These are phyloP conservation scores for Calocybe gangraenosa DNA, from an alignment of 768 basidiomycete genomes.

Conservation along the genomic window DNA sequence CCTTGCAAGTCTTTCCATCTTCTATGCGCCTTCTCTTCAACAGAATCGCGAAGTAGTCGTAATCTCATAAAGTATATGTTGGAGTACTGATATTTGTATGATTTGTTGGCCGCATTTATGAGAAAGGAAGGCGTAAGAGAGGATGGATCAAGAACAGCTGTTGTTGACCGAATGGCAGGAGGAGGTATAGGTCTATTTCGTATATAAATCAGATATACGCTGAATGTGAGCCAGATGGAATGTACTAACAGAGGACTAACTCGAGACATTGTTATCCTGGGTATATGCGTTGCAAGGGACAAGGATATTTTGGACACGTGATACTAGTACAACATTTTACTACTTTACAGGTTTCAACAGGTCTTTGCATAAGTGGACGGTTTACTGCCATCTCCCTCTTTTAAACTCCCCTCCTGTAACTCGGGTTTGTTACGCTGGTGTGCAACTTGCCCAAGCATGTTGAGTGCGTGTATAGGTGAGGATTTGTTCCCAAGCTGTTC, in stretches of 20 bases:
- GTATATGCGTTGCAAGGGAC: too few species aligned
- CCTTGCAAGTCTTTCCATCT: constrained; percentile 40
- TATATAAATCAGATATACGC: neutral
- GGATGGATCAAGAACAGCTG: constrained; percentile 32
- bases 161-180: constrained; percentile 28
- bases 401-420: constrained; percentile 39
- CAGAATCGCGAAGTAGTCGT: constrained; percentile 32
- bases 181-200: constrained; percentile 21
- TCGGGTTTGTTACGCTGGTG: constrained; percentile 28
- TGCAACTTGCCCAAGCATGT: constrained; percentile 29
- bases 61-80: constrained; percentile 54
- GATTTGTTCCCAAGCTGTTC: constrained; percentile 46
- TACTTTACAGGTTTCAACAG: too few species aligned
- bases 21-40: constrained; percentile 34
- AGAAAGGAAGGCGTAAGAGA: constrained; percentile 40
- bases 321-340: too few species aligned
- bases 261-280: constrained; percentile 10
- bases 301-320: constrained; percentile 1
- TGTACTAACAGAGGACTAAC: constrained; percentile 12
- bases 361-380: constrained; percentile 62
- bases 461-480: constrained; percentile 51
- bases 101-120: constrained; percentile 37
- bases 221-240: neutral
- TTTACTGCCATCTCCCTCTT: constrained; percentile 41
- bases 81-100: constrained; percentile 54